Base-by-base conservation (phyloP, 371 early-diverging fungal species). In the Mortierella sp. region DNA sequence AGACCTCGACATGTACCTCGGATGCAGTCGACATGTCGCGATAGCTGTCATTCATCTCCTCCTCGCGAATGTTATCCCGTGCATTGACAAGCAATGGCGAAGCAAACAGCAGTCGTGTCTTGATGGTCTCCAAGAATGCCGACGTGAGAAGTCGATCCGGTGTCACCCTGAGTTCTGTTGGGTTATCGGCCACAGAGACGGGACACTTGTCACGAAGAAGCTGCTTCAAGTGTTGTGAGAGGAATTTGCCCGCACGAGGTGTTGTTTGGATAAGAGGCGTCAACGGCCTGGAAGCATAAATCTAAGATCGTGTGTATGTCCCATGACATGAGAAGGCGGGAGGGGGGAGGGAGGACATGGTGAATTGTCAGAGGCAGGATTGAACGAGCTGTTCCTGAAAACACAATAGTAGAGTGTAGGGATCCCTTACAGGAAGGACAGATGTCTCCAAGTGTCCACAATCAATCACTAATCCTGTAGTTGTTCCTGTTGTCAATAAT, bases 381-480 rank as follows among this genome's bases (percentile, higher is more conserved):
- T 34, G 10, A 34, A n/a, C n/a, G 7, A 34, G 10, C 10, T 7
- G 34, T 10, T 7, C 34, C 4, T 34, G 10, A 4, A 14, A 5
- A 49, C 49, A 55, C 22, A 16, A 14, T 16, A 1, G 19, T 13
- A 24, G 40, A 53, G 21, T 12, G 21, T 14, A 5, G 19, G 21
- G 34, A 24, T 24, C 44, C 47, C 88, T 65, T 87, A 94, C 96
- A 39, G 96, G 95, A 48, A 92, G 72, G 2, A 91, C 91, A 6
- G 88, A 85, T 3, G 94, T 90, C 51, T 91, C 91, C 41, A 91
- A 65, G 60, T 92, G 83, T 0, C 95, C 95, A 60, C 92, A 91
- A 67, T 96, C 94, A 17, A 96, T 78, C 1, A 96, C 93, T 48
- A 96, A 78, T 0, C 96, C 96, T 3, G 90, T 90, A 5, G 88